Percentiles rank a stretch among this genome's conserved stretches.
phyloP scores from a whole-genome alignment of 805 yeast genomes.

The Ogataea chonburiensis region DNA sequence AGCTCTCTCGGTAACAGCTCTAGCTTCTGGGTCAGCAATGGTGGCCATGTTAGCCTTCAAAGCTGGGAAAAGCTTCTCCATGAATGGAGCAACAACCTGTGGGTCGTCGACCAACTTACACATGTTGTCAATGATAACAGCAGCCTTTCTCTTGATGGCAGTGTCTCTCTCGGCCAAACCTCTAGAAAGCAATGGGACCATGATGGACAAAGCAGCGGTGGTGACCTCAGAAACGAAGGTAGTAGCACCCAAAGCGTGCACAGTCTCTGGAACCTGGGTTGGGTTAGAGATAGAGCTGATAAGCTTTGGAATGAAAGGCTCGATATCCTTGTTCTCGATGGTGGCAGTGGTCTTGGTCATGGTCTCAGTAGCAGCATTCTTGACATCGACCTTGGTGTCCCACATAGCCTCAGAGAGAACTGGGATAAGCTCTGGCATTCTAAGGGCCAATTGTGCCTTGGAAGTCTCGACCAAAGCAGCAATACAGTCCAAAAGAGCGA shows the following conservation, averaged over 20 bases:
- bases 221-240: conserved; percentile 99
- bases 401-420: conserved; percentile 99
- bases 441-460: conserved; percentile 91
- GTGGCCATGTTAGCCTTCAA: conserved; percentile 89
- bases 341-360: conserved; percentile 96
- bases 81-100: conserved; percentile 99
- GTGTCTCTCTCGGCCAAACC: conserved; percentile 99
- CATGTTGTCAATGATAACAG: conserved; percentile 99
- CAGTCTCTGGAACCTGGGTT: conserved; percentile 97
- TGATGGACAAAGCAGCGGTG: conserved; percentile 97
- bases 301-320: conserved; percentile 97
- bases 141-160: conserved; percentile 98
- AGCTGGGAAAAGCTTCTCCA: conserved; percentile 93
- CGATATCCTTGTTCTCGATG: conserved; percentile 99
- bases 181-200: conserved; percentile 98
- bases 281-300: conserved; percentile 97
- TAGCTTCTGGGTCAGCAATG: conserved; percentile 99
- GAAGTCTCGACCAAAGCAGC: conserved; percentile 90
- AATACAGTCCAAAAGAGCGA: conserved; percentile 81
- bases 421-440: conserved; percentile 99
- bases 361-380: conserved; percentile 93
- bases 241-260: conserved; percentile 98
- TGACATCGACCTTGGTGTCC: conserved; percentile 99
- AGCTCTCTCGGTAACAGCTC: conserved; percentile 97
- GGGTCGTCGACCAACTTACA: conserved; percentile 99